Evolutionary conservation across 225 moss, liverwort and hornwort genomes (phyloP), one percentile per base, ranked within the genome.

Genomic region (Takakia lepidozioides): DNA sequence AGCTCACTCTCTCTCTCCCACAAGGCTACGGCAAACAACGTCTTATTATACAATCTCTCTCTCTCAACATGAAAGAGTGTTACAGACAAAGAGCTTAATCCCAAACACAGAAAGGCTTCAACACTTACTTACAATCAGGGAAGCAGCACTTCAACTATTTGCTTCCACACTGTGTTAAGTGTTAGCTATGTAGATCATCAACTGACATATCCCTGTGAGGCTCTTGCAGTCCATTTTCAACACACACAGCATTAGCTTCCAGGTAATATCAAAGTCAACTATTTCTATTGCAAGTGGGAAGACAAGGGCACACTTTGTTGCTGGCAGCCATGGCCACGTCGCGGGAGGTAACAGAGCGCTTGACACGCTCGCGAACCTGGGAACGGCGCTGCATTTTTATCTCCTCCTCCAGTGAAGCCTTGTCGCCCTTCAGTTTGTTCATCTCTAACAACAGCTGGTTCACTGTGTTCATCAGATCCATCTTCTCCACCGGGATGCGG

Each of bases 391-490:
- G 84, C 23, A 63, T 40, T 42, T 84, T 88, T 2, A 81, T 48
- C 50, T 82, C 80, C 58, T 88, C 88, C 65, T 88, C 84, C 25
- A 88, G 68, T 15, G 78, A 67, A 23, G 82, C 75, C 56, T 88
- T 88, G 25, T 88, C 88, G 13, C 75, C 74, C 29, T 84, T 88
- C 3, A 88, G 59, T 29, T 84, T 88, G 29, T 79, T 88, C 75
- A 84, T 78, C 43, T 88, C 88, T 10, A 78, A 34, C 60, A 88
- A 57, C 15, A 88, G 41, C 46, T 84, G 88, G 65, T 88, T 88
- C 38, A 88, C 81, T 37, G 88, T 88, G 57, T 73, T 88, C 84
- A 88, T 88, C 3, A 88, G 74, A 49, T 88, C 84, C 87, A 88
- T 74, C 58, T 81, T 88, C 37, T 88, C 87, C 19, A 66, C 60